A percentile compares a stretch with the other conserved stretches of the same genome.
These are phyloP conservation scores for Suzukiozyma palmioleophila DNA, from an alignment of 1,139 yeast genomes.

Conservation along the genomic window DNA sequence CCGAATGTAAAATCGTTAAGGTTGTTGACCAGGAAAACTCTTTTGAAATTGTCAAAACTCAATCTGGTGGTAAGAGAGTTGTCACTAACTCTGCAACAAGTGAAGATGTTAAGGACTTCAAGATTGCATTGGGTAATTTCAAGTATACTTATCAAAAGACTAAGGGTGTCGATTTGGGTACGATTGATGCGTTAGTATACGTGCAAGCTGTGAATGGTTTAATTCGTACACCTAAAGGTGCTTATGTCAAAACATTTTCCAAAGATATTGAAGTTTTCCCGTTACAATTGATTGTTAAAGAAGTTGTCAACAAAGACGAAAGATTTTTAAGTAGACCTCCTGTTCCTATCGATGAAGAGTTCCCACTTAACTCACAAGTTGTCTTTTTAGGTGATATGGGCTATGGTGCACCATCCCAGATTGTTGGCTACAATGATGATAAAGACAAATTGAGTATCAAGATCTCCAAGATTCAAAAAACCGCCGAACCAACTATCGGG, in stretches of 20 bases:
- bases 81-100: constrained; percentile 34
- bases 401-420: constrained; percentile 79
- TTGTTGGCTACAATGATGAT: constrained; percentile 57
- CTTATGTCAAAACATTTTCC: constrained; percentile 65
- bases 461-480: constrained; percentile 44
- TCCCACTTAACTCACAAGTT: constrained; percentile 66
- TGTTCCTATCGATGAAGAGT: constrained; percentile 74
- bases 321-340: constrained; percentile 75
- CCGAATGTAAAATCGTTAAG: constrained; percentile 70
- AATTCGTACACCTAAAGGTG: constrained; percentile 66
- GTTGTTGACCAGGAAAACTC: constrained; percentile 53
- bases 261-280: constrained; percentile 59
- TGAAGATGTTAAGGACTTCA: constrained; percentile 41
- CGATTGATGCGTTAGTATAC: constrained; percentile 55
- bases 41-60: constrained; percentile 37
- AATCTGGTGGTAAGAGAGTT: constrained; percentile 27
- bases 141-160: constrained; percentile 22
- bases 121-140: constrained; percentile 18
- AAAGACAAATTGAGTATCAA: constrained; percentile 52
- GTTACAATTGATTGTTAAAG: constrained; percentile 72
- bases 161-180: constrained; percentile 57
- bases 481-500: constrained; percentile 63
- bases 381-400: constrained; percentile 87
- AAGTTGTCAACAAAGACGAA: constrained; percentile 66
- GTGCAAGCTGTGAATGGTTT: constrained; percentile 79